A percentile compares a stretch with the other conserved stretches of the same genome.
These are phyloP conservation scores for Achaetomium macrosporum DNA, from an alignment of 2,329 filamentous ascomycete species.

Conservation along the genomic window DNA sequence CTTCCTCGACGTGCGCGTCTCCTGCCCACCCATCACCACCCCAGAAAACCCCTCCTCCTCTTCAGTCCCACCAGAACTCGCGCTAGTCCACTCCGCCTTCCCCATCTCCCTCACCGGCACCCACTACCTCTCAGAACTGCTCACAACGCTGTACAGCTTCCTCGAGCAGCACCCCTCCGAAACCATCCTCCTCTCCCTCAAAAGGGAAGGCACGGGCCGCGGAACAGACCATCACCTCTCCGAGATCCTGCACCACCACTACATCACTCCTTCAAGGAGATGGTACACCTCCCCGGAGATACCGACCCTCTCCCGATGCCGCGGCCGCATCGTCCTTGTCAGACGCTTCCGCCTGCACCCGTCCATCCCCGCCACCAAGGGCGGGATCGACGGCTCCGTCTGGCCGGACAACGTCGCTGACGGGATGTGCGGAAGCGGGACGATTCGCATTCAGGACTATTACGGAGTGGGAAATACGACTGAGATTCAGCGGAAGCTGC, in stretches of 20 bases:
- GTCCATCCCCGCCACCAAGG: conserved; percentile 43
- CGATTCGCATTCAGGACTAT: conserved; percentile 86
- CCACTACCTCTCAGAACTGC: conserved; percentile 70
- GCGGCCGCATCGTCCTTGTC: conserved; percentile 78
- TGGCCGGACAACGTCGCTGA: conserved; percentile 91
- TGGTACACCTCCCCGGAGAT: conserved; percentile 79
- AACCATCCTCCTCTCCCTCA: conserved; percentile 78
- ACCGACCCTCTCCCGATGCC: conserved; percentile 69
- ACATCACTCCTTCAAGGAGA: conserved; percentile 49
- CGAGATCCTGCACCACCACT: conserved; percentile 64
- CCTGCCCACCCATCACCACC: conserved; percentile 12
- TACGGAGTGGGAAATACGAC: conserved; percentile 75
- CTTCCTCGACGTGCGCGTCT: conserved; percentile 85
- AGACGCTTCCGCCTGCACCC: conserved; percentile 68
- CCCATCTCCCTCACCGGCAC: conserved; percentile 77
- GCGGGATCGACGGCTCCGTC: conserved; percentile 54
- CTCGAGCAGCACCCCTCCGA: conserved; percentile 73
- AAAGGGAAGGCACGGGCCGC: conserved; percentile 81
- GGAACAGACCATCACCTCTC: conserved; percentile 74
- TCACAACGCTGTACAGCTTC: conserved; percentile 67
- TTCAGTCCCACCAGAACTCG: conserved; percentile 41
- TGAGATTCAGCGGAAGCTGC: conserved; percentile 76
- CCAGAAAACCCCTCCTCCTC: neutral
- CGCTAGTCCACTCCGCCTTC: conserved; percentile 86
- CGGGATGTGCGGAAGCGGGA: conserved; percentile 61